A percentile compares a stretch with the other conserved stretches of the same genome.
phyloP scores from a whole-genome alignment of 73 alveolate genomes.

The Tetrahymena thermophila region DNA sequence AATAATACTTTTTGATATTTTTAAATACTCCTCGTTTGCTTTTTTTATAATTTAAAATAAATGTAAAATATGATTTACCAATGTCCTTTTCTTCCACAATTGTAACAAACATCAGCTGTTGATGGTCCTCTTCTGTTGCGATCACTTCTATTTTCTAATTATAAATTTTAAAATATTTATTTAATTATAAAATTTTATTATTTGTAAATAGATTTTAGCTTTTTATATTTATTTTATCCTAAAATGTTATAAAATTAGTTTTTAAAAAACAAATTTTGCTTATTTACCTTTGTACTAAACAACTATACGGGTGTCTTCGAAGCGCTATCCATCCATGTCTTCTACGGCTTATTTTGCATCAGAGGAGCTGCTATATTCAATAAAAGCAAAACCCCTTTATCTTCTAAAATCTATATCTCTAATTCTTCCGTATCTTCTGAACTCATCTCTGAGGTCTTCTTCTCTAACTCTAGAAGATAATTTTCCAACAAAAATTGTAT shows the following conservation, averaged over 20 bases:
- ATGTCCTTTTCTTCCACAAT: constrained; percentile 74
- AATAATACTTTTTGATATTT: neutral
- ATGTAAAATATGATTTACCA: constrained; percentile 25
- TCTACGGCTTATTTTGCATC: constrained; percentile 69
- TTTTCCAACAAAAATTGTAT: constrained; percentile 52
- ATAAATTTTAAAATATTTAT: neutral
- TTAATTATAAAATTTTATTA: neutral
- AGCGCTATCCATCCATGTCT: constrained; percentile 56
- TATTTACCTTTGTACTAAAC: constrained; percentile 35
- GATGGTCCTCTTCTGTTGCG: constrained; percentile 55
- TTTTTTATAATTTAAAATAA: neutral
- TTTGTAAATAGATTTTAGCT: neutral
- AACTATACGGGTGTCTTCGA: constrained; percentile 55
- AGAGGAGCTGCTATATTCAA: constrained; percentile 51
- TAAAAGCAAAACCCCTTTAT: constrained; percentile 61
- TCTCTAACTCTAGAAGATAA: constrained; percentile 50
- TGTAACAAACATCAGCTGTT: constrained; percentile 64
- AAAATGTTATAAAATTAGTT: too few species aligned
- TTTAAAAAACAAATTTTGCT: neutral
- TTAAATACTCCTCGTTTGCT: neutral
- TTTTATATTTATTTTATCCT: too few species aligned
- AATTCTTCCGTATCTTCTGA: constrained; percentile 56
- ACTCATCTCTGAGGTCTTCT: constrained; percentile 62
- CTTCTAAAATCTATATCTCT: constrained; percentile 52
- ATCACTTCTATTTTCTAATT: neutral